Percentiles rank a stretch among this genome's conserved stretches.
phyloP scores from a whole-genome alignment of 768 basidiomycete species.

The Trametes punicea region DNA sequence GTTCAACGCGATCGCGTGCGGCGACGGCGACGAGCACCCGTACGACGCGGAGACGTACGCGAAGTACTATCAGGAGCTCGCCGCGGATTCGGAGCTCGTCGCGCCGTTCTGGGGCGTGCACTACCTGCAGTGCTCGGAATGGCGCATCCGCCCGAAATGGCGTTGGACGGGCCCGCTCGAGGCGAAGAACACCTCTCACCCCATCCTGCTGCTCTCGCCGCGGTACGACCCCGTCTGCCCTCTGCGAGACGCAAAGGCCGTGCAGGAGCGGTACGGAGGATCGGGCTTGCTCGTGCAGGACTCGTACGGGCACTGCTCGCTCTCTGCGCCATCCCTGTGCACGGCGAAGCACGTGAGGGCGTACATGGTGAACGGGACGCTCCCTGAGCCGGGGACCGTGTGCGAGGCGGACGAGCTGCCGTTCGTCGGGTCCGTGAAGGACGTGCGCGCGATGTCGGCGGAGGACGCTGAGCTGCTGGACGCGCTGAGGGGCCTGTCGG shows the following conservation, averaged over 20 bases:
- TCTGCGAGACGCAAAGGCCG: constrained; percentile 15
- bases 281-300: constrained; percentile 21
- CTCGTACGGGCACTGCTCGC: constrained; percentile 23
- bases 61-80: constrained; percentile 1
- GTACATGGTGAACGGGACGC: constrained; percentile 20
- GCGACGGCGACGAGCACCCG: constrained; percentile 10
- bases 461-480: constrained; percentile 20
- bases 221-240: constrained; percentile 23
- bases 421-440: constrained; percentile 10
- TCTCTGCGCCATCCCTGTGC: constrained; percentile 19
- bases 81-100: background rate
- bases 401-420: constrained; percentile 23
- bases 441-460: constrained; percentile 5
- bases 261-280: constrained; percentile 17
- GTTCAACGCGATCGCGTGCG: constrained; percentile 12
- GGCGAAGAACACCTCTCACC: constrained; percentile 17
- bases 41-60: background rate
- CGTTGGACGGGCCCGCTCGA: constrained; percentile 20
- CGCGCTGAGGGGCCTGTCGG: constrained; percentile 8
- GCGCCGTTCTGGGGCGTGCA: constrained; percentile 17
- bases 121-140: constrained; percentile 17
- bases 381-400: constrained; percentile 20
- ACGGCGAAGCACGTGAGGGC: constrained; percentile 21
- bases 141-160: constrained; percentile 19
- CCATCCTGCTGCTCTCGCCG: constrained; percentile 19